Percentiles rank a stretch among this genome's conserved stretches.
Conservation (phyloP, 2,329 filamentous ascomycete species). For the Zymoseptoria pseudotritici region DNA sequence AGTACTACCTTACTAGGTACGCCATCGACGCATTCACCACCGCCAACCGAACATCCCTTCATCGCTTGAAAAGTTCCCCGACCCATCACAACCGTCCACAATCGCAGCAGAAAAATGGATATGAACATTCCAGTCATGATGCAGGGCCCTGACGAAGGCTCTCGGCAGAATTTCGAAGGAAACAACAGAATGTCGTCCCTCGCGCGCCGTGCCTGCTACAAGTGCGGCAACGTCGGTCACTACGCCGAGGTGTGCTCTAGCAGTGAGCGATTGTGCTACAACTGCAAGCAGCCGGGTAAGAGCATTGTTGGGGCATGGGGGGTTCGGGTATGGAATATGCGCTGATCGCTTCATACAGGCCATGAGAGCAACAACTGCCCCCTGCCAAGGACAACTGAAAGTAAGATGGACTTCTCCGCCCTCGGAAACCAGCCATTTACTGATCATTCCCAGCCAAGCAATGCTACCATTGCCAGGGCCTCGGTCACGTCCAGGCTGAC, state of each 20-base stretch:
- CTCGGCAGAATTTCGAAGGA: conserved; percentile 10
- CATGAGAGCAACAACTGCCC: conserved; percentile 98
- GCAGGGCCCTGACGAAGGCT: conserved; percentile 9
- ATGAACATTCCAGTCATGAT: conserved; percentile 1
- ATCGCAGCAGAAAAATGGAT: background rate
- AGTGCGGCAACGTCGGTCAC: conserved; percentile 47
- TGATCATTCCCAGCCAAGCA: conserved; percentile 65
- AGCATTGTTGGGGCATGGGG: background rate
- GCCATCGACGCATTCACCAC: conserved; percentile 2
- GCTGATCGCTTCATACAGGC: conserved; percentile 42
- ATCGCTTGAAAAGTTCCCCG: conserved; percentile 3
- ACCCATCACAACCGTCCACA: background rate
- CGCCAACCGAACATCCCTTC: conserved; percentile 3
- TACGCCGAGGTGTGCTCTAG: conserved; percentile 89
- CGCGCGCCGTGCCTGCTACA: conserved; percentile 48
- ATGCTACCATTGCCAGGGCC: conserved; percentile 98
- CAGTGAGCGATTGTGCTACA: conserved; percentile 97
- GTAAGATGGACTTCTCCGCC: conserved; percentile 38
- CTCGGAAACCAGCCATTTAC: conserved; percentile 2
- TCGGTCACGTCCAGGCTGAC: conserved; percentile 97
- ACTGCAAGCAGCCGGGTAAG: conserved; percentile 86
- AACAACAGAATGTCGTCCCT: conserved; percentile 43
- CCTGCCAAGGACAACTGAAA: conserved; percentile 89
- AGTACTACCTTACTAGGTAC: background rate
- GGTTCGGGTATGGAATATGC: conserved; percentile 23